Evolutionary conservation across 805 yeast genomes (phyloP).

Genomic region (Kuraishia molischiana): DNA sequence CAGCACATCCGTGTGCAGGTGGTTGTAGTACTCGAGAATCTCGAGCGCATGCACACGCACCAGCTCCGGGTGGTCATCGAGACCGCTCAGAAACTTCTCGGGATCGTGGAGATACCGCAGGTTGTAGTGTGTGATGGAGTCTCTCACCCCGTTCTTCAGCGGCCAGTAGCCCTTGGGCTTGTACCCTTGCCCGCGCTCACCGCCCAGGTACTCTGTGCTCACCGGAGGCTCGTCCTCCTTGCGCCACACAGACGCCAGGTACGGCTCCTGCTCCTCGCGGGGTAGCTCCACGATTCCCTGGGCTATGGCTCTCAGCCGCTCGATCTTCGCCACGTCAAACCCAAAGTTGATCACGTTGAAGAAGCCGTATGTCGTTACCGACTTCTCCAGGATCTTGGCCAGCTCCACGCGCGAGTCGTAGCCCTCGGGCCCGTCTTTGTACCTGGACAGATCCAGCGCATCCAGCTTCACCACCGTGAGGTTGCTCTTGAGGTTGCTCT

Average conservation of each 20-base stretch:
- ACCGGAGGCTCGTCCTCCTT: conserved; percentile 15
- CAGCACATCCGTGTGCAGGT: conserved; percentile 27
- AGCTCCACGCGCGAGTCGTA: conserved; percentile 18
- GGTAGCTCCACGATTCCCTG: conserved; percentile 30
- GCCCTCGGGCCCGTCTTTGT: conserved; percentile 27
- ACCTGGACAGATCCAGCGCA: conserved; percentile 27
- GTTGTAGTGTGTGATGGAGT: conserved; percentile 34
- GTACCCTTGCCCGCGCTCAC: conserved; percentile 36
- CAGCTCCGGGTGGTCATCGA: conserved; percentile 28
- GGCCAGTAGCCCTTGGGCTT: conserved; percentile 41
- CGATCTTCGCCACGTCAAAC: conserved; percentile 19
- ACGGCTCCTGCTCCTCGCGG: conserved; percentile 25
- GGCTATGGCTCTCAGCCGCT: conserved; percentile 25
- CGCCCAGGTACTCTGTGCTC: conserved; percentile 23
- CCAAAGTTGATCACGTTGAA: conserved; percentile 33
- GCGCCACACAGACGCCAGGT: conserved; percentile 26
- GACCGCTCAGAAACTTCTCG: conserved; percentile 16
- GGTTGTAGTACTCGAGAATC: conserved; percentile 26
- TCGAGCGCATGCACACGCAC: conserved; percentile 28
- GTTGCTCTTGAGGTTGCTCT: conserved; percentile 7
- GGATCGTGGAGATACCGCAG: conserved; percentile 27
- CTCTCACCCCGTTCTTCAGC: conserved; percentile 31
- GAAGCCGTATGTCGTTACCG: conserved; percentile 33
- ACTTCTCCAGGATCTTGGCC: conserved; percentile 27
- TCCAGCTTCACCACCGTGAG: conserved; percentile 18